Base-by-base conservation (phyloP, 805 yeast species). In the Hanseniaspora lindneri region DNA sequence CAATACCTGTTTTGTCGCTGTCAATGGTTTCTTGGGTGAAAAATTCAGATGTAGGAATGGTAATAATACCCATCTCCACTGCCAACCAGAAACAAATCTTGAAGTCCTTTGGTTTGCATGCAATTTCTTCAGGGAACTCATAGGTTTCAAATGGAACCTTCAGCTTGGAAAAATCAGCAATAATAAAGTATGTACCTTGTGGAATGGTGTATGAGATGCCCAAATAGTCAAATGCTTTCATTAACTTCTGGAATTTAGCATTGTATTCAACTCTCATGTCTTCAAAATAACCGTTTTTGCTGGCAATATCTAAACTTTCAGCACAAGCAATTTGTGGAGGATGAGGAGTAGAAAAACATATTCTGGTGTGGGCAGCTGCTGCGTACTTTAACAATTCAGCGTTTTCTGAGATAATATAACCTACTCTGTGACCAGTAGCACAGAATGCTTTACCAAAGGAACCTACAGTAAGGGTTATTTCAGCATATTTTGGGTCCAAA, bases 401-500 rank as follows among this genome's bases (percentile, higher is more conserved):
- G 47, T 83, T 80, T 43, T 54, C 40, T 6, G 96, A 97, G 53
- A 88, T 79, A 33, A 89, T 73, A 94, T 95, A 92, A 48, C 98
- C 98, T 47, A 92, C 76, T 70, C 98, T 80, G 96, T 97, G 92
- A 47, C 98, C 98, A 11, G 98, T 92, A 39, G 95, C 95, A n/a
- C 96, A 95, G 68, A 92, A 92, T 0, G 95, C 79, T 65, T 92
- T 92, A 54, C 98, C 98, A 6, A 96, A 98, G 25, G 96, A 85
- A 1, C 97, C 97, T 20, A 92, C 94, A 3, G 96, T 80, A 49
- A 92, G 67, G 0, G 96, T 85, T 58, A 87, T 70, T 51, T 76
- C 76, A 24, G 75, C 80, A 52, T 87, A 74, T 57, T 87, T 95
- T 4, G 89, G 88, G 4, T 79, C 70, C 48, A 89, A 67, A 2